Evolutionary conservation across 2,329 filamentous ascomycete species (phyloP).

Genomic region (Penicillium sp.): DNA sequence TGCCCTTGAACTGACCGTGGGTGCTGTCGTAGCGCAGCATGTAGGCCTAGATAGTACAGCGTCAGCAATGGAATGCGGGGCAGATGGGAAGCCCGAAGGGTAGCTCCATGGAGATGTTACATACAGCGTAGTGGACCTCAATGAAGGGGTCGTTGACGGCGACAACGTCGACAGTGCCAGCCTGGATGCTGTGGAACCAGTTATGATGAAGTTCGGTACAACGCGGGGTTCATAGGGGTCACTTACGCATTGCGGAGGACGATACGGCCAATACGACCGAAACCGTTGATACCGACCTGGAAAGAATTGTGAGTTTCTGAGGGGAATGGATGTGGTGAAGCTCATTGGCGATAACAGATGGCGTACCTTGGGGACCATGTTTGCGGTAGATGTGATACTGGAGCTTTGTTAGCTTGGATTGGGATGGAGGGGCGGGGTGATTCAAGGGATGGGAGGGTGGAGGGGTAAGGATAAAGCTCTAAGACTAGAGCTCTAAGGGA

Average conservation of each 20-base stretch:
- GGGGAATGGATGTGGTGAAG: background rate
- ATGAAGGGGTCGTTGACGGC: slow-evolving; percentile 99
- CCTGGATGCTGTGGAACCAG: slow-evolving; percentile 64
- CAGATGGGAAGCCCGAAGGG: background rate
- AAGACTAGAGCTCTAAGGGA: background rate
- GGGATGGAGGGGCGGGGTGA: slow-evolving; percentile 2
- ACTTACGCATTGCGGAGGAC: slow-evolving; percentile 95
- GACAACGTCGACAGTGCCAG: slow-evolving; percentile 85
- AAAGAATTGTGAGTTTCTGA: slow-evolving; percentile 1
- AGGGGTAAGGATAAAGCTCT: slow-evolving; percentile 2
- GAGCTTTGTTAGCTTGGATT: slow-evolving; percentile 22
- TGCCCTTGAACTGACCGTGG: slow-evolving; percentile 95
- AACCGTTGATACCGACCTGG: slow-evolving; percentile 97
- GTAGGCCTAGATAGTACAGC: slow-evolving; percentile 69
- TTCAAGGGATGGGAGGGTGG: background rate
- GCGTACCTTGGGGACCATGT: slow-evolving; percentile 40
- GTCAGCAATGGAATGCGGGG: background rate
- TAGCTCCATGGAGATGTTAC: slow-evolving; percentile 42
- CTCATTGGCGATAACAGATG: background rate
- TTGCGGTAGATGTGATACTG: slow-evolving; percentile 30
- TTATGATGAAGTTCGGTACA: slow-evolving; percentile 17
- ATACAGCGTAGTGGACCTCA: slow-evolving; percentile 93
- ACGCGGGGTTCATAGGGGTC: background rate
- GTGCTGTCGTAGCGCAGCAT: slow-evolving; percentile 99
- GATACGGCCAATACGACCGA: slow-evolving; percentile 98